Conservation (phyloP, 148 eudicot species). For the Talinum fruticosum region DNA sequence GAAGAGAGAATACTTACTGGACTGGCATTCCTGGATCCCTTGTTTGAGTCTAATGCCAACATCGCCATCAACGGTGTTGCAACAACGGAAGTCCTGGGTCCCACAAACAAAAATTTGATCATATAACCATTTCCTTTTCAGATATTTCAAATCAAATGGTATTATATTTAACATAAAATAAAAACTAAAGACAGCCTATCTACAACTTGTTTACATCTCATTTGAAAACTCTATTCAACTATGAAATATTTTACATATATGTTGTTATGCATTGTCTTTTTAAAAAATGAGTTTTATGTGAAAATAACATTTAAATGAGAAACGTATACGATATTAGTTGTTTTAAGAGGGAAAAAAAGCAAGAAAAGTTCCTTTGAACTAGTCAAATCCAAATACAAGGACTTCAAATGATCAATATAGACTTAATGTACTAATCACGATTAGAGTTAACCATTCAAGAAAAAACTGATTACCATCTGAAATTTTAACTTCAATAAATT, state of each 20-base stretch:
- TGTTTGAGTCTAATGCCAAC: slow-evolving; percentile 38
- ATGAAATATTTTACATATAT: background rate
- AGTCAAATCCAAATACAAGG: background rate
- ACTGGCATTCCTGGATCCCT: slow-evolving; percentile 36
- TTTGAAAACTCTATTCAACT: background rate
- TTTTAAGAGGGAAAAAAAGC: background rate
- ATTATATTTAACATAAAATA: background rate
- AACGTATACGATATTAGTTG: no score
- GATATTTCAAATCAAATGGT: background rate
- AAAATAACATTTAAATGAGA: background rate
- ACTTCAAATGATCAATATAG: background rate
- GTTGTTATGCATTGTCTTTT: background rate
- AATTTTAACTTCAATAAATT: no score
- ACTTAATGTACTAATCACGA: background rate
- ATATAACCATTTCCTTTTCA: slow-evolving; percentile 10
- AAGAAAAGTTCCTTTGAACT: background rate
- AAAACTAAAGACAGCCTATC: background rate
- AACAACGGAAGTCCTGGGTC: slow-evolving; percentile 37
- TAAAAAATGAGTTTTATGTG: background rate
- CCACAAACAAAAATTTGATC: slow-evolving; percentile 15
- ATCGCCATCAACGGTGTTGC: slow-evolving; percentile 38
- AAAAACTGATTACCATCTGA: no score
- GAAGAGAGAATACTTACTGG: slow-evolving; percentile 34
- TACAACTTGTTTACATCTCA: background rate
- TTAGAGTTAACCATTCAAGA: no score